Evolutionary conservation across 768 basidiomycete genomes (phyloP).

Genomic region (Daedaleopsis sinensis): DNA sequence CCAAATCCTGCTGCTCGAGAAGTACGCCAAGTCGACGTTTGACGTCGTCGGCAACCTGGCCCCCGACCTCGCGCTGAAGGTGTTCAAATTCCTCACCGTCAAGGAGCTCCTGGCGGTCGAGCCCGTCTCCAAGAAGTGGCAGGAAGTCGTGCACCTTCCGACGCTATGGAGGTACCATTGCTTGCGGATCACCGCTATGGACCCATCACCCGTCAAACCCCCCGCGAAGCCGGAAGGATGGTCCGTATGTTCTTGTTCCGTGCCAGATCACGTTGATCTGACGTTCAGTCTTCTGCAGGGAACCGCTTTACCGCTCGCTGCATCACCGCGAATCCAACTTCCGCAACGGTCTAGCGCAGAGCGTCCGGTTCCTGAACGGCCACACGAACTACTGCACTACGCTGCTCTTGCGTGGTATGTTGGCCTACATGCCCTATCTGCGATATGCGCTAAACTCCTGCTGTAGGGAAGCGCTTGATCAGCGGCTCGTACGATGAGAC

Average conservation of each 20-base stretch:
- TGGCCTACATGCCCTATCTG: too few relatives aligned
- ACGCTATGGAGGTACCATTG: constrained; percentile 81
- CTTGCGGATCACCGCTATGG: constrained; percentile 68
- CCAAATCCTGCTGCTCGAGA: constrained; percentile 83
- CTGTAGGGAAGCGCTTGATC: constrained; percentile 71
- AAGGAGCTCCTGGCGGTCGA: constrained; percentile 64
- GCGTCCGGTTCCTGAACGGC: constrained; percentile 74
- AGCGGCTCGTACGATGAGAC: constrained; percentile 93
- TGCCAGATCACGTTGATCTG: not conserved
- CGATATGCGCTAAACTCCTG: not conserved
- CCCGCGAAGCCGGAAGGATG: constrained; percentile 73
- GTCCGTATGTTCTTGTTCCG: constrained; percentile 42
- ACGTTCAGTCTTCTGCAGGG: constrained; percentile 37
- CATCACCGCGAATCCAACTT: constrained; percentile 90
- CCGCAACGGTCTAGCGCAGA: constrained; percentile 72
- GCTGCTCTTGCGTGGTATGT: constrained; percentile 59
- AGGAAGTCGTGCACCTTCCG: constrained; percentile 56
- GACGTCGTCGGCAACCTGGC: constrained; percentile 78
- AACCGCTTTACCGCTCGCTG: constrained; percentile 74
- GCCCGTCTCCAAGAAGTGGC: constrained; percentile 51
- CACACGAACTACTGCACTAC: constrained; percentile 91
- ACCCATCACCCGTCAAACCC: constrained; percentile 66
- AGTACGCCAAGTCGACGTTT: constrained; percentile 80
- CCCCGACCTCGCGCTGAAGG: constrained; percentile 62
- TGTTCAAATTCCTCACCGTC: constrained; percentile 62